A percentile compares a stretch with the other conserved stretches of the same genome.
These are phyloP conservation scores for Cyberlindnera mycetangii DNA, from an alignment of 805 yeast species.

Conservation along the genomic window DNA sequence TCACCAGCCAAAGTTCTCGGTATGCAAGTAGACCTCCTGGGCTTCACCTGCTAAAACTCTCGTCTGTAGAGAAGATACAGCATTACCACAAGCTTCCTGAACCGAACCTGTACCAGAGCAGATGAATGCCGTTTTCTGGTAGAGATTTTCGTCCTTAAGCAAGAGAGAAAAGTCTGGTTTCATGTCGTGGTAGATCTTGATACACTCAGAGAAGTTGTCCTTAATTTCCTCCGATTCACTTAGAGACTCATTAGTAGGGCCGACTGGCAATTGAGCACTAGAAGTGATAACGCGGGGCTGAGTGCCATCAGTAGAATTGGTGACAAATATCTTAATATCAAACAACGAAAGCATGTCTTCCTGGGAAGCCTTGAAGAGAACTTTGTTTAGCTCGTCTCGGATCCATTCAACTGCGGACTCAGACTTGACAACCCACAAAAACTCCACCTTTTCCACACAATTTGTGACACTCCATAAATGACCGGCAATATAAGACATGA, in stretches of 20 bases:
- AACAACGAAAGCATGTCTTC: conserved; percentile 3
- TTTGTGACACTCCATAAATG: conserved; percentile 12
- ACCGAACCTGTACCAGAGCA: conserved; percentile 45
- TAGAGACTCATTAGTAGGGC: neutral
- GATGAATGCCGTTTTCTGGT: conserved; percentile 38
- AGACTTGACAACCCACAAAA: conserved; percentile 44
- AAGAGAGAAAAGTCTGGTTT: conserved; percentile 19
- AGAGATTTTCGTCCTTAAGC: conserved; percentile 1
- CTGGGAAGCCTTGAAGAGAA: neutral
- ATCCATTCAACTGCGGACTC: conserved; percentile 39
- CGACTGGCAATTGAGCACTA: neutral
- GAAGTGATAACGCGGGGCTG: neutral
- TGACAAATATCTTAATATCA: conserved; percentile 28
- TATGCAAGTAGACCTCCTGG: conserved; percentile 47
- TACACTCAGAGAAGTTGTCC: neutral
- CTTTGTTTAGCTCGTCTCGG: conserved; percentile 31
- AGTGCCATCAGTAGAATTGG: conserved; percentile 25
- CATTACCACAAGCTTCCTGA: conserved; percentile 37
- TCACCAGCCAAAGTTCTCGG: conserved; percentile 49
- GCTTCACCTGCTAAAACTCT: conserved; percentile 28
- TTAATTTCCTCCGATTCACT: neutral
- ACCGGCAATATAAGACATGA: conserved; percentile 28
- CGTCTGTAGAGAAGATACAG: conserved; percentile 40
- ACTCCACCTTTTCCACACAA: conserved; percentile 31
- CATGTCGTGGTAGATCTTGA: conserved; percentile 9